Percentiles rank a stretch among this genome's conserved stretches.
Evolutionary conservation across 169 alveolate genomes (phyloP).

Genomic region (Babesia caballi): DNA sequence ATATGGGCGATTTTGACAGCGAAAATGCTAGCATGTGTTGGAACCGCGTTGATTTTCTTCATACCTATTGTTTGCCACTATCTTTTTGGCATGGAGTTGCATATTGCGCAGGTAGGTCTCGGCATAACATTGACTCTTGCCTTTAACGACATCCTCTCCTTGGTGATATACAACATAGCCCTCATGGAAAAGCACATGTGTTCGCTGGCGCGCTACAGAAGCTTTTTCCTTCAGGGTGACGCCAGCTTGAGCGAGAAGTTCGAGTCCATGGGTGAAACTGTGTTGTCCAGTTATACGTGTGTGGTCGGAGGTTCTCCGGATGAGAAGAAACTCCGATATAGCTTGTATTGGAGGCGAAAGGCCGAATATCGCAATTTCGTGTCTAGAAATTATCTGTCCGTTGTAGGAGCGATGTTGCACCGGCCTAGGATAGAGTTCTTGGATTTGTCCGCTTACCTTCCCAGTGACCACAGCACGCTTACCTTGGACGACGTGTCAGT

Average conservation of each 20-base stretch:
- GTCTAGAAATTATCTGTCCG: slow-evolving; percentile 1
- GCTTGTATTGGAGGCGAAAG: background rate
- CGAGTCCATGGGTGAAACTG: slow-evolving; percentile 8
- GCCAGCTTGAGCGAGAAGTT: background rate
- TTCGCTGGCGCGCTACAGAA: slow-evolving; percentile 4
- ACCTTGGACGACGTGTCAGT: slow-evolving; percentile 2
- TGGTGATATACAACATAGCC: background rate
- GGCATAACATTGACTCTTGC: slow-evolving; percentile 3
- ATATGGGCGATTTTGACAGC: slow-evolving; percentile 34
- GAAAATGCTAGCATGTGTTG: background rate
- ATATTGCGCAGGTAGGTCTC: slow-evolving; percentile 5
- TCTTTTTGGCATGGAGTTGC: background rate
- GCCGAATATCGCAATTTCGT: background rate
- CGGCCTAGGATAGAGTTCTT: background rate
- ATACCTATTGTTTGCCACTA: background rate
- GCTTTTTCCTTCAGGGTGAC: slow-evolving; percentile 1
- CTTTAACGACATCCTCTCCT: background rate
- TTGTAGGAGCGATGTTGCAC: background rate
- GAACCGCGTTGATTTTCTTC: background rate
- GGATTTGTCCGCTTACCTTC: slow-evolving; percentile 4
- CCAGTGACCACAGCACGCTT: slow-evolving; percentile 4
- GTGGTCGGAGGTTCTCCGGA: background rate
- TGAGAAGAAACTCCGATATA: background rate
- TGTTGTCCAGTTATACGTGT: background rate
- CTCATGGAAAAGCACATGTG: slow-evolving; percentile 20